Conservation (phyloP, 768 basidiomycete species). For the Suillus lakei region DNA sequence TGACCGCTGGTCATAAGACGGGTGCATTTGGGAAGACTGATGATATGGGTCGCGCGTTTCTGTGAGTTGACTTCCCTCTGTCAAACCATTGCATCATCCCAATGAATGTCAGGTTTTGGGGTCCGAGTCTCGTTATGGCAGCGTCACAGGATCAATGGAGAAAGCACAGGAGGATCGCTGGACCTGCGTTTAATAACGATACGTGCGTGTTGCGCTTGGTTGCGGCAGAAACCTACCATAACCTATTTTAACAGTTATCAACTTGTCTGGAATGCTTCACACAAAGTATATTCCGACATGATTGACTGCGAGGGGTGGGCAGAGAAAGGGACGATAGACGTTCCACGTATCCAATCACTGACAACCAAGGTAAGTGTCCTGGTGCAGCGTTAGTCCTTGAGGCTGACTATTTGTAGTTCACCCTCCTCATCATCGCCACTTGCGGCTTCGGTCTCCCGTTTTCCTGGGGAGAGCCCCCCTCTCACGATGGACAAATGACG, state of each 20-base stretch:
- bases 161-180: constrained; percentile 23
- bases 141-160: constrained; percentile 21
- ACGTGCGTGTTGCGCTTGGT: constrained; percentile 19
- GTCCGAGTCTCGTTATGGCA: constrained; percentile 18
- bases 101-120: constrained; percentile 19
- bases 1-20: constrained; percentile 20
- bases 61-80: constrained; percentile 18
- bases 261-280: constrained; percentile 25
- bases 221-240: background rate
- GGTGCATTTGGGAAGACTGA: constrained; percentile 26
- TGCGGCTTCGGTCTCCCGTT: constrained; percentile 30
- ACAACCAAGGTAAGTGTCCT: constrained; percentile 22
- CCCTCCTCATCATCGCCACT: constrained; percentile 26
- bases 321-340: constrained; percentile 20
- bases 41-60: constrained; percentile 13
- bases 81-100: background rate
- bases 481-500: constrained; percentile 20
- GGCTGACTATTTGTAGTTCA: constrained; percentile 16
- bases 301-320: constrained; percentile 21
- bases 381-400: background rate
- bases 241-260: constrained; percentile 18
- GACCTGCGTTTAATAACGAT: constrained; percentile 29
- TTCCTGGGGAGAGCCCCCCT: constrained; percentile 23
- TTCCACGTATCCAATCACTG: constrained; percentile 17
- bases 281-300: constrained; percentile 26